phyloP scores from a whole-genome alignment of 139 green algal species.

The Asterochloris erici region DNA sequence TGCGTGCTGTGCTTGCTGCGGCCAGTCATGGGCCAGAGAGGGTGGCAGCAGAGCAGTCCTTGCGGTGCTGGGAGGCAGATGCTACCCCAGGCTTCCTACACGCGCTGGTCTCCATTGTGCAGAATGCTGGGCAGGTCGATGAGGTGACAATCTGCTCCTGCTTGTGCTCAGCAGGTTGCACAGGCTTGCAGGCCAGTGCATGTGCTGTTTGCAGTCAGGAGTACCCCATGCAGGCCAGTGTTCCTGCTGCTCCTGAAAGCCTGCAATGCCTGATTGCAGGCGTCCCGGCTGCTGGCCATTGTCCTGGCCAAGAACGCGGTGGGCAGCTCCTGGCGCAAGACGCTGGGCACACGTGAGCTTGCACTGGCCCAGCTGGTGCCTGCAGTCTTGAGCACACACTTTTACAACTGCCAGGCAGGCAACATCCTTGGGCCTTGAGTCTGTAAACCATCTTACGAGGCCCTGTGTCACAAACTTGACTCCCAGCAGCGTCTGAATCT shows the following conservation, averaged over 20 bases:
- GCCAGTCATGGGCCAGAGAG: background rate
- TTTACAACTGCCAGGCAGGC: too few relatives aligned
- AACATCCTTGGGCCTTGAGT: too few relatives aligned
- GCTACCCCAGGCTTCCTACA: slow-evolving; percentile 63
- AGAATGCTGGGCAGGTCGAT: slow-evolving; percentile 39
- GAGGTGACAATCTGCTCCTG: slow-evolving; percentile 39
- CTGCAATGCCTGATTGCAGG: slow-evolving; percentile 34
- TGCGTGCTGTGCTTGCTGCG: background rate
- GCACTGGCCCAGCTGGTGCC: slow-evolving; percentile 7
- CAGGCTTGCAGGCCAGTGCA: background rate
- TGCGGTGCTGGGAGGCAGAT: slow-evolving; percentile 63
- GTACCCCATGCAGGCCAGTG: too few relatives aligned
- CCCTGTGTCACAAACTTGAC: too few relatives aligned
- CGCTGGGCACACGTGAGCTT: slow-evolving; percentile 65
- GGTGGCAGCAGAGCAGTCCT: slow-evolving; percentile 37
- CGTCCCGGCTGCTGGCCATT: slow-evolving; percentile 61
- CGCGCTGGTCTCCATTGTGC: slow-evolving; percentile 59
- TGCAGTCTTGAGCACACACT: too few relatives aligned
- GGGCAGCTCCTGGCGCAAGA: slow-evolving; percentile 75
- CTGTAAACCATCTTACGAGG: too few relatives aligned
- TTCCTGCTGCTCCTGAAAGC: background rate
- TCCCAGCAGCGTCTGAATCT: too few relatives aligned
- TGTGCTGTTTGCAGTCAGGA: background rate
- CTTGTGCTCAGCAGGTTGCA: background rate
- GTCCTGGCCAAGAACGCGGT: slow-evolving; percentile 82